These are phyloP conservation scores for Fusarium globosum DNA, from an alignment of 2,329 filamentous ascomycete species.

Conservation along the genomic window DNA sequence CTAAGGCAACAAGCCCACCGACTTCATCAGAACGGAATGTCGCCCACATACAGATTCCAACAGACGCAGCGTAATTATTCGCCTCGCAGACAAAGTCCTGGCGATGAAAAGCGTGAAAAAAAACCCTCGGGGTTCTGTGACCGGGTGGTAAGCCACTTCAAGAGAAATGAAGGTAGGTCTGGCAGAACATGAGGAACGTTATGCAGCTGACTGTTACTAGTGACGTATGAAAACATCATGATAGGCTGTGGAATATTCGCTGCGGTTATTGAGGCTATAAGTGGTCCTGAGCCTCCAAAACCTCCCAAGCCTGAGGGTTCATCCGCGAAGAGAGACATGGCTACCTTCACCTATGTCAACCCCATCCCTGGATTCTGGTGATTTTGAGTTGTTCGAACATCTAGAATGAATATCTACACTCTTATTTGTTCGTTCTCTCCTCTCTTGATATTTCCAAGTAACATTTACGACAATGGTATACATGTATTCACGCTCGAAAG, in stretches of 20 bases:
- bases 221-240: no score
- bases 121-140: rapidly evolving
- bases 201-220: not conserved
- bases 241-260: not conserved
- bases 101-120: no score
- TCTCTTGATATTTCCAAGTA: not conserved
- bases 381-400: rapidly evolving
- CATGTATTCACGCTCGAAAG: not conserved
- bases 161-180: not conserved
- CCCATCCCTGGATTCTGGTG: not conserved
- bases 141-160: not conserved
- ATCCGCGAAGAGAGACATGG: not conserved
- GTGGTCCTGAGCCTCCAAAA: not conserved
- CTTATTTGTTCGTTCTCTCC: rapidly evolving
- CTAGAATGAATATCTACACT: rapidly evolving
- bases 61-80: not conserved
- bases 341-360: rapidly evolving
- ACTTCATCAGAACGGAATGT: not conserved
- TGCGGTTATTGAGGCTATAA: rapidly evolving
- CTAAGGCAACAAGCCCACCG: not conserved
- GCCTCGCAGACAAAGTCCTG: rapidly evolving
- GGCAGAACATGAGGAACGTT: rapidly evolving
- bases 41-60: not conserved
- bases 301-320: not conserved
- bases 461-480: no score